Evolutionary conservation across 2,329 filamentous ascomycete genomes (phyloP).

Genomic region (Laburnicola sp.): DNA sequence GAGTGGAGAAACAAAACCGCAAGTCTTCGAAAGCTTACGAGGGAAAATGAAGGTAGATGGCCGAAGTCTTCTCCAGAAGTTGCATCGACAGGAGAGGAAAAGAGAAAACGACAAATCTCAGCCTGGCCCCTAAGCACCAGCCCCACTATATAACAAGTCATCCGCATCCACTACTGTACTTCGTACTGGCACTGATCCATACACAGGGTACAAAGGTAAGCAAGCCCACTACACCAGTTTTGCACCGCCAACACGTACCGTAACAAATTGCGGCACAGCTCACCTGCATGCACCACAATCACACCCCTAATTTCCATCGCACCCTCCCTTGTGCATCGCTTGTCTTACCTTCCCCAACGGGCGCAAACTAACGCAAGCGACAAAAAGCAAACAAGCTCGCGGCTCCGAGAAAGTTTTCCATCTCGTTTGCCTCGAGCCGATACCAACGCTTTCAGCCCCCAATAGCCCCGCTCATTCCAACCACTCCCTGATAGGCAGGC

Average conservation of each 20-base stretch:
- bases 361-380: too few relatives aligned
- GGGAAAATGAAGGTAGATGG: background rate
- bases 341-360: background rate
- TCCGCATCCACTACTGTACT: background rate
- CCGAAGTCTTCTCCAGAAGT: too few relatives aligned
- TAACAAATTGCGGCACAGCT: slow-evolving; percentile 1
- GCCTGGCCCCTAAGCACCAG: background rate
- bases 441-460: background rate
- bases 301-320: background rate
- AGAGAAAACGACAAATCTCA: background rate
- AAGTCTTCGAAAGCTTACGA: background rate
- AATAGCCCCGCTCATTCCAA: background rate
- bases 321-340: background rate
- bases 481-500: background rate
- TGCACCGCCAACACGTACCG: background rate
- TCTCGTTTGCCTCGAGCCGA: too few relatives aligned
- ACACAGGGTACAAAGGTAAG: too few relatives aligned
- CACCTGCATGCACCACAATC: background rate
- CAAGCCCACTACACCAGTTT: background rate
- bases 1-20: background rate
- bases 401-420: too few relatives aligned
- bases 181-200: background rate
- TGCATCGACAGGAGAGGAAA: background rate
- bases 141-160: background rate
- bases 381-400: background rate